These are phyloP conservation scores for Planoprotostelium fungivorum DNA, from an alignment of 78 protist species.

Conservation along the genomic window DNA sequence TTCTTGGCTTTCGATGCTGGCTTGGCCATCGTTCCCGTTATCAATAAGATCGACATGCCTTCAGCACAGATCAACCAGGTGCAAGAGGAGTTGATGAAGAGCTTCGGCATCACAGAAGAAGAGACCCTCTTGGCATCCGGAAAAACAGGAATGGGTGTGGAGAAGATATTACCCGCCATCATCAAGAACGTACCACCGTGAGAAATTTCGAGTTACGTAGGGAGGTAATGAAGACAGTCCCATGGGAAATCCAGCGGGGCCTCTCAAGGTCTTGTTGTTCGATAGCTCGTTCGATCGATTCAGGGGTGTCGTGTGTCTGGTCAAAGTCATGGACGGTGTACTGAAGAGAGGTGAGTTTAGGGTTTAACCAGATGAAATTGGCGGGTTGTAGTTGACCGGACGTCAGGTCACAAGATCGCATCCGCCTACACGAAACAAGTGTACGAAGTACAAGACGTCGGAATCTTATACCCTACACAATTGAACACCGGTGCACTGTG, in stretches of 20 bases:
- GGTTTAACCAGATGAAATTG: constrained; percentile 4
- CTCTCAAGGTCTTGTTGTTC: constrained; percentile 71
- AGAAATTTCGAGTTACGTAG: not conserved
- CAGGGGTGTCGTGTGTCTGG: constrained; percentile 79
- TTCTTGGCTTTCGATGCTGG: constrained; percentile 51
- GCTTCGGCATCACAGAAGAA: constrained; percentile 39
- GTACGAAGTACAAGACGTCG: constrained; percentile 76
- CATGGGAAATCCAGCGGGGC: not conserved
- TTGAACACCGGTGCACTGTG: constrained; percentile 36
- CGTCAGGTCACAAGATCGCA: constrained; percentile 16
- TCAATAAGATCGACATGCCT: constrained; percentile 83
- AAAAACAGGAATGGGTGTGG: constrained; percentile 47
- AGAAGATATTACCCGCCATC: constrained; percentile 52
- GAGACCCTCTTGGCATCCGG: constrained; percentile 29
- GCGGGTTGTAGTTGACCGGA: not conserved
- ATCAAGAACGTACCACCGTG: constrained; percentile 67
- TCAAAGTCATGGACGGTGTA: constrained; percentile 64
- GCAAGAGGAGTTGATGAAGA: constrained; percentile 18
- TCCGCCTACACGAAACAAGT: not conserved
- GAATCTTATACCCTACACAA: constrained; percentile 79
- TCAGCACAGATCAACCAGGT: constrained; percentile 42
- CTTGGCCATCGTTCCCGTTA: constrained; percentile 74
- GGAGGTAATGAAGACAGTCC: constrained; percentile 17
- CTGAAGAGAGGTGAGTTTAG: constrained; percentile 34
- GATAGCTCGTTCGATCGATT: constrained; percentile 82